phyloP scores from a whole-genome alignment of 1,284 basidiomycete species.

The Cryptococcus sp. region DNA sequence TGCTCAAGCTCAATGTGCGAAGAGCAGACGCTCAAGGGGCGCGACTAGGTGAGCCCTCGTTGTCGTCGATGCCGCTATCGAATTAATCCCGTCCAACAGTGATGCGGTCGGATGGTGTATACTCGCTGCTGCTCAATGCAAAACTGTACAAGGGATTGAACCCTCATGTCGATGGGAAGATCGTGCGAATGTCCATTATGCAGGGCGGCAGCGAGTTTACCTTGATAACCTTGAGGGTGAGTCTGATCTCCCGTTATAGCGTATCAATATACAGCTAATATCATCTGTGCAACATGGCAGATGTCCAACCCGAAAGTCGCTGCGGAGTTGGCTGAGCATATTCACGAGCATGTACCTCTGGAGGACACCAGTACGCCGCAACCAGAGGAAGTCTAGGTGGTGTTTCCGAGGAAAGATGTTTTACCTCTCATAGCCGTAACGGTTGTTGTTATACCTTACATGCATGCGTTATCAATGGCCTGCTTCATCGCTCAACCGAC shows the following conservation, averaged over 20 bases:
- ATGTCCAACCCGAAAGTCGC: slow-evolving; percentile 58
- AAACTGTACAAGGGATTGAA: slow-evolving; percentile 84
- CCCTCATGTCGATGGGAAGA: slow-evolving; percentile 71
- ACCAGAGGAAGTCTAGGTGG: too few relatives aligned
- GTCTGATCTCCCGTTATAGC: slow-evolving; percentile 31
- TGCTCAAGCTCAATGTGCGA: slow-evolving; percentile 76
- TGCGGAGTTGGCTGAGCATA: slow-evolving; percentile 37
- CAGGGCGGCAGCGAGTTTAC: slow-evolving; percentile 59
- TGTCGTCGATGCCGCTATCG: not conserved
- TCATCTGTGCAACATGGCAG: slow-evolving; percentile 2
- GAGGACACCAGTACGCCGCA: too few relatives aligned
- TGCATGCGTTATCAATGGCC: too few relatives aligned
- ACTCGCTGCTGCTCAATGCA: slow-evolving; percentile 79
- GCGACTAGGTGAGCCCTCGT: slow-evolving; percentile 63
- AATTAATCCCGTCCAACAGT: slow-evolving; percentile 57
- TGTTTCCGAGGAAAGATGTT: too few relatives aligned
- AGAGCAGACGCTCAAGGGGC: slow-evolving; percentile 67
- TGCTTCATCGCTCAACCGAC: too few relatives aligned
- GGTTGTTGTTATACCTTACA: too few relatives aligned
- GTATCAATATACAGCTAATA: too few relatives aligned
- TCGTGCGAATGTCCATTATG: slow-evolving; percentile 74
- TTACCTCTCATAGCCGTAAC: too few relatives aligned
- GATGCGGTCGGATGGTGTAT: slow-evolving; percentile 92
- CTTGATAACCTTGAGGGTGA: slow-evolving; percentile 76
- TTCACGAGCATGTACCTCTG: slow-evolving; percentile 42